A percentile compares a stretch with the other conserved stretches of the same genome.
Conservation (phyloP, 1,284 basidiomycete genomes). For the Austropuccinia psidii region DNA sequence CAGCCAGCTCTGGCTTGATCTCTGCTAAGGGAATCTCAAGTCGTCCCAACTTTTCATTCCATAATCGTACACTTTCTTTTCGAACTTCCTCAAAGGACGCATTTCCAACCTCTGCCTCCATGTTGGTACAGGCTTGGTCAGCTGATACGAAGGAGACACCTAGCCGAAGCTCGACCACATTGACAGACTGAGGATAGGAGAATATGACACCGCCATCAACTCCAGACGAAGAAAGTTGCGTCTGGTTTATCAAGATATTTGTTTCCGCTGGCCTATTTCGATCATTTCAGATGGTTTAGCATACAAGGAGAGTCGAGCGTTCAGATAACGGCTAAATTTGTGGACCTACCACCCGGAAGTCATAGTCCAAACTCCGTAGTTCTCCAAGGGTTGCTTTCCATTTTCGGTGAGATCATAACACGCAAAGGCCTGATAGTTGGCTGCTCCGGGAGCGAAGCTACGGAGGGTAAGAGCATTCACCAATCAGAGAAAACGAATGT, state of each 20-base stretch:
- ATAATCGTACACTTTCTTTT: conserved; percentile 38
- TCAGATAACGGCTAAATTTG: no score
- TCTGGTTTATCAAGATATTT: conserved; percentile 36
- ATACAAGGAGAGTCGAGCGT: no score
- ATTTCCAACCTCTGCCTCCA: conserved; percentile 41
- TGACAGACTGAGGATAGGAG: conserved; percentile 10
- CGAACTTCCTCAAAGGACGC: conserved; percentile 40
- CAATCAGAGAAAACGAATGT: no score
- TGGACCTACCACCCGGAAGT: conserved; percentile 41
- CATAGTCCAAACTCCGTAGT: conserved; percentile 42
- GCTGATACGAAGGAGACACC: conserved; percentile 43
- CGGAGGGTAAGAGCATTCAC: conserved; percentile 34
- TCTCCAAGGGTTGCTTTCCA: conserved; percentile 41
- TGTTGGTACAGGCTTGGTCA: conserved; percentile 43
- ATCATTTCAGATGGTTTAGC: no score
- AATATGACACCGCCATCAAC: conserved; percentile 42
- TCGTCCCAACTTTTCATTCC: conserved; percentile 43
- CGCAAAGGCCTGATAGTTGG: conserved; percentile 38
- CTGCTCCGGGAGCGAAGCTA: conserved; percentile 16
- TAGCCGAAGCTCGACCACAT: conserved; percentile 39
- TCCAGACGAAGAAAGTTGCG: no score
- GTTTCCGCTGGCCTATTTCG: conserved; percentile 39
- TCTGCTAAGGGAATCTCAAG: conserved; percentile 39
- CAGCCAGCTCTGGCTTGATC: conserved; percentile 39
- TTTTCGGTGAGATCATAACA: conserved; percentile 42